These are phyloP conservation scores for Leishmania gerbilli DNA, from an alignment of 208 protist species.

Conservation along the genomic window DNA sequence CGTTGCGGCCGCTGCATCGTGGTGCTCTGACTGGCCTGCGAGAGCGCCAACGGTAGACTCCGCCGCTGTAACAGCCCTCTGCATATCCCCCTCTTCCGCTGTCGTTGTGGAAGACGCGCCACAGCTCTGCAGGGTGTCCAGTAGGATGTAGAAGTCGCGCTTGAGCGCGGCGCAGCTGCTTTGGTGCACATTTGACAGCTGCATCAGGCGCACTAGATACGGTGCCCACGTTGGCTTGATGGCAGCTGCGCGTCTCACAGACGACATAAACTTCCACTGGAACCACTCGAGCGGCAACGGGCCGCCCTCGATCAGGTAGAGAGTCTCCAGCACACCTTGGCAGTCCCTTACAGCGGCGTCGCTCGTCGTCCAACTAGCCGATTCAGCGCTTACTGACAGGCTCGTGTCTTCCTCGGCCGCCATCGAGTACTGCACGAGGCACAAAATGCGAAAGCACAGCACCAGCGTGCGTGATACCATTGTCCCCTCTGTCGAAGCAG, in stretches of 20 bases:
- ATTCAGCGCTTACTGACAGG: not conserved
- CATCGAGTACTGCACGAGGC: slow-evolving; percentile 36
- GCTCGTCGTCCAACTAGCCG: slow-evolving; percentile 14
- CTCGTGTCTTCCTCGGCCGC: slow-evolving; percentile 13
- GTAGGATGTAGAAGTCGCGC: slow-evolving; percentile 42
- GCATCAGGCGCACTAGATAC: slow-evolving; percentile 52
- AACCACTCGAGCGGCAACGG: slow-evolving; percentile 59
- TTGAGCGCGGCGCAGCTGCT: slow-evolving; percentile 41
- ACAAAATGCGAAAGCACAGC: slow-evolving; percentile 70
- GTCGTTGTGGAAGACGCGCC: not conserved
- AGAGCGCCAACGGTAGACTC: not conserved
- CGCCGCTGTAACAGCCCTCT: not conserved
- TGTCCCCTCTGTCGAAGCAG: slow-evolving; percentile 26
- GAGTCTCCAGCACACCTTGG: slow-evolving; percentile 24
- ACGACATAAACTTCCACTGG: slow-evolving; percentile 38
- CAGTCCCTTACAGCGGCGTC: slow-evolving; percentile 17
- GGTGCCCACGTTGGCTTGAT: slow-evolving; percentile 20
- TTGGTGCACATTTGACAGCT: slow-evolving; percentile 39
- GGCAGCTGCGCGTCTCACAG: slow-evolving; percentile 15
- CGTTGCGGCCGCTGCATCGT: not conserved
- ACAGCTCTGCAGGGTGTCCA: slow-evolving; percentile 31
- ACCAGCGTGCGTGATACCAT: slow-evolving; percentile 60
- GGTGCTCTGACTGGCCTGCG: not conserved
- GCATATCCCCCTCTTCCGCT: not conserved
- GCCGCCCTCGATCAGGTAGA: slow-evolving; percentile 35